Evolutionary conservation across 2,329 filamentous ascomycete species (phyloP), one percentile per base, ranked within the genome.

Genomic region (Monosporascus sp.): DNA sequence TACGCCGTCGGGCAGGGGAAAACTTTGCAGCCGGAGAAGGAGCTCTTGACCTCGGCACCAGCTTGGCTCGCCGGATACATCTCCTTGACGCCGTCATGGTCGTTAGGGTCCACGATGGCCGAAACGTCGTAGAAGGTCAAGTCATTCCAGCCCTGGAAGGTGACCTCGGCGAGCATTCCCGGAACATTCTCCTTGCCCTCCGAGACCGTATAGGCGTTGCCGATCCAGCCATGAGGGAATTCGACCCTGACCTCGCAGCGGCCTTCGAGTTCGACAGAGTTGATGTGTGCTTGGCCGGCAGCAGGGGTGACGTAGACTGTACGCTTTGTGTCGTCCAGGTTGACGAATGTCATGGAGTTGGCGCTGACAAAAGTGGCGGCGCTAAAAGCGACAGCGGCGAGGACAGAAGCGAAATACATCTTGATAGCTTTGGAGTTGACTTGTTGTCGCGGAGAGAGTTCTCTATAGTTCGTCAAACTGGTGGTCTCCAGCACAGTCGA

Each of bases 51-150:
- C 24, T 38, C 37, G 22, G 45, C 43, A 9, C 51, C 27, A n/a
- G 54, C 37, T 48, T 67, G 50, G 50, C 50, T 61, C 52, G 65
- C 66, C 27, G 80, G 79, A 70, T 70, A 82, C 66, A 83, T 74
- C 70, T 76, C 68, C 74, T 82, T 80, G 62, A 83, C 73, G 60
- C 78, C 78, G 57, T 75, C 53, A 58, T 69, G 61, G 67, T 82
- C 80, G 39, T 63, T 63, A 49, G 77, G 68, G 67, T 78, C 70
- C 61, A 82, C 77, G 58, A 83, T 83, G 65, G 79, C 79, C 11
- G 79, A 82, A 57, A 83, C 78, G 57, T 83, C 80, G 54, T 80
- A 83, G 74, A 76, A 83, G 53, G 76, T 81, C 54, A 71, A 56
- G 58, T 70, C 78, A 50, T 66, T 62, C 68, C 68, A 80, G 63